Base-by-base conservation (phyloP, 2,329 filamentous ascomycete species). In the Claviceps sorghi region DNA sequence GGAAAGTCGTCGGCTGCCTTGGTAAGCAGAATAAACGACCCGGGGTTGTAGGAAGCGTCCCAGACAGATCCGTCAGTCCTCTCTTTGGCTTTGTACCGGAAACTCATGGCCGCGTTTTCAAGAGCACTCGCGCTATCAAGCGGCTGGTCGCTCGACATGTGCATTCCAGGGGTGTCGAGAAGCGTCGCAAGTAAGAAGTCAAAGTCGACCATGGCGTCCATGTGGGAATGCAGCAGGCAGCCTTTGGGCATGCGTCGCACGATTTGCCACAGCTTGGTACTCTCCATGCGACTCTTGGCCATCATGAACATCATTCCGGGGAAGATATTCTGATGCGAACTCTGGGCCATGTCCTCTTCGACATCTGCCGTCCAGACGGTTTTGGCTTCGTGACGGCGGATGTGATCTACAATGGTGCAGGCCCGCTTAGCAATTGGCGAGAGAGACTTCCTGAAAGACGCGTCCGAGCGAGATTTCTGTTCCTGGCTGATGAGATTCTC, bases 261-360 rank as follows among this genome's bases (percentile, higher is more conserved):
- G 59, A 96, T 93, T 57, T 81, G 77, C 88, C 88, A 97, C 26
- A 96, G 74, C 62, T 82, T 82, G 15, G 88, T 95, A 59, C 75
- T 75, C 67, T 95, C 88, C 80, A 95, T 94, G 40, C 81, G 80
- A n/a, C 82, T 78, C 67, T 89, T 91, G 59, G 88, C 88, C 38
- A 91, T 75, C 38, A 79, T 83, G 68, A 95, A 96, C 86, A 95
- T 93, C 84, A 95, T 95, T 11, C 90, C 90, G 0, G 88, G 88
- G 63, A 86, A 88, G 49, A 91, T 72, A 58, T 81, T 79, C 55
- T 80, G 76, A 59, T 80, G 66, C n/a, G 68, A 71, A 52, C 79
- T 70, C 57, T 78, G 76, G 3, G 83, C 82, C 3, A 88, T 71
- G 45, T 75, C 75, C 61, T 90, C 82, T 60, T 91, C 85, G 49